Evolutionary conservation across 1,284 basidiomycete genomes (phyloP).

Genomic region (Austropuccinia psidii): DNA sequence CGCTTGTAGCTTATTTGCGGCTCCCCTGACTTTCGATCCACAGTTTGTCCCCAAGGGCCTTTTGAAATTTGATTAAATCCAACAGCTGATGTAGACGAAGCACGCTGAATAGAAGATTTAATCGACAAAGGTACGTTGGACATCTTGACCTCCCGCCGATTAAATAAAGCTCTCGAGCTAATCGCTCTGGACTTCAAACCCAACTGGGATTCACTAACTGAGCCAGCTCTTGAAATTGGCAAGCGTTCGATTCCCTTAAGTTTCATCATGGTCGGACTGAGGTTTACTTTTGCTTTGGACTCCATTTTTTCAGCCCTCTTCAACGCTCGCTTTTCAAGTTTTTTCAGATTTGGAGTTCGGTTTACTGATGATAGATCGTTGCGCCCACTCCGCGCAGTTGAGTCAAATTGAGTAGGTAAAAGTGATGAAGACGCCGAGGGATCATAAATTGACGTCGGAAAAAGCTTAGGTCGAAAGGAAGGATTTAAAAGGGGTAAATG

Average conservation of each 20-base stretch:
- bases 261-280: background rate
- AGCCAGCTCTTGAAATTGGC: background rate
- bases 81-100: background rate
- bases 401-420: constrained; percentile 5
- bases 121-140: background rate
- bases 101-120: background rate
- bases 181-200: background rate
- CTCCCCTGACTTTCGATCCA: background rate
- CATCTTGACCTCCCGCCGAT: constrained; percentile 5
- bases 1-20: constrained; percentile 2
- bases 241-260: background rate
- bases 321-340: background rate
- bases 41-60: background rate
- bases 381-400: background rate
- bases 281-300: background rate
- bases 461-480: constrained; percentile 34
- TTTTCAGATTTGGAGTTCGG: constrained; percentile 17
- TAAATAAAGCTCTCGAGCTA: background rate
- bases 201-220: background rate
- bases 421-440: constrained; percentile 1
- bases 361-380: background rate
- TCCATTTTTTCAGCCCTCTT: background rate
- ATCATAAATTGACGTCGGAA: constrained; percentile 30
- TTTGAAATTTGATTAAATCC: background rate
- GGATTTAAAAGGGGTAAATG: constrained; percentile 10